Conservation (phyloP, 2,329 filamentous ascomycete genomes). For the Venturia effusa region DNA sequence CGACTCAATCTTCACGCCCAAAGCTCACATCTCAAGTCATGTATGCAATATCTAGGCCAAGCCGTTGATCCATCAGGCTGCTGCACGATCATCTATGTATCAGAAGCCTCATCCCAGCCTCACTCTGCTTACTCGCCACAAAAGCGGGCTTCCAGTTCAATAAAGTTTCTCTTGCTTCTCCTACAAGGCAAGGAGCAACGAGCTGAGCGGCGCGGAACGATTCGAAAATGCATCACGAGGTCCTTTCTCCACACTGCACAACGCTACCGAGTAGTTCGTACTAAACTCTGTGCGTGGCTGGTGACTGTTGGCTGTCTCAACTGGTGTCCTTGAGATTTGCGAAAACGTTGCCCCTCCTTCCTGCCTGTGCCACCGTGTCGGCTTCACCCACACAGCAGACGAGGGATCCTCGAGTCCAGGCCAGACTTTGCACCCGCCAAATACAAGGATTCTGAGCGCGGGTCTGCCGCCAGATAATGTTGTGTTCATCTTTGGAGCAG, state of each 20-base stretch:
- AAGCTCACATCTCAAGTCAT: neutral
- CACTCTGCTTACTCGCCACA: neutral
- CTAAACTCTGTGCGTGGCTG: neutral
- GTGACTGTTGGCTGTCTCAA: neutral
- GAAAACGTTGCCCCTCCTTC: neutral
- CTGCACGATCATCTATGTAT: too few species aligned
- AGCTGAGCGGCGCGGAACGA: neutral
- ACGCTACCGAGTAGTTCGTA: neutral
- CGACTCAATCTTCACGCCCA: neutral
- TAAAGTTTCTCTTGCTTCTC: neutral
- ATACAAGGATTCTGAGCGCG: neutral
- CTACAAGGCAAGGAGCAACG: neutral
- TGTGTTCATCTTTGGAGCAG: neutral
- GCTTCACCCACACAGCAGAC: neutral
- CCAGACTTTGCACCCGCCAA: too few species aligned
- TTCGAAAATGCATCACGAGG: neutral
- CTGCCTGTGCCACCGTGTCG: neutral
- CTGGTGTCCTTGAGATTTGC: neutral
- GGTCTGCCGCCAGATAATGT: neutral
- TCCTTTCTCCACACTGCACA: neutral
- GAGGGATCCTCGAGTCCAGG: too few species aligned
- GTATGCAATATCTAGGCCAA: neutral
- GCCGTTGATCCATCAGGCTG: neutral
- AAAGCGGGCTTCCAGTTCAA: neutral
- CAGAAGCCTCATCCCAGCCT: neutral